Evolutionary conservation across 805 yeast species (phyloP), one percentile per base, ranked within the genome.

Genomic region (Candida vaughaniae): DNA sequence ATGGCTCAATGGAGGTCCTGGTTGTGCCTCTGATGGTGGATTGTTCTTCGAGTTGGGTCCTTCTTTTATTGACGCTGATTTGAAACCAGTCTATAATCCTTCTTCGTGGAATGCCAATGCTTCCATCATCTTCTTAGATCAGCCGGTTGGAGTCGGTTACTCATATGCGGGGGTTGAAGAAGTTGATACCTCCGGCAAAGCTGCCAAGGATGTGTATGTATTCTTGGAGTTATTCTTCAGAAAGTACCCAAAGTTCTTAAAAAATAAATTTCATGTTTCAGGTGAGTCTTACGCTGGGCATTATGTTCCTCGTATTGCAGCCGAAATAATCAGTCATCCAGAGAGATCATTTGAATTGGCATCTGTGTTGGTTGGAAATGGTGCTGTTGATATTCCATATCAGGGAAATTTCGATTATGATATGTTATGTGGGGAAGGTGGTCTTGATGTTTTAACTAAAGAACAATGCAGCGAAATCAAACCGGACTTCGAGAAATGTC

Each of bases 321-420:
- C 55, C 17, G 70, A 64, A 45, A 64, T 66, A 38, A 53, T 66
- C 48, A 49, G 56, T 38, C 67, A 63, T 38, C 55, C 55, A 20
- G 63, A 58, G 40, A 60, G 65, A 42, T 49, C 58, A 1, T 60
- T 62, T 48, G 75, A 85, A 51, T 66, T 88, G 47, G 64, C 82
- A 7, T 85, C 95, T 3, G 78, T 89, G n/a, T 55, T 90, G 57
- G 86, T 90, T 49, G 97, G 97, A 38, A 90, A 90, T 58, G 97
- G 97, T 35, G 75, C 87, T 47, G 85, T 95, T 15, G 93, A 87
- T 57, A 82, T 93, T 1, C 64, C 80, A 35, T 70, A 73, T 28
- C 96, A 88, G 67, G 77, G 80, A 51, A 71, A 73, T 34, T 77
- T 77, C 57, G 86, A 85, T 55, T 77, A 81, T 56, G 90, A 90